Evolutionary conservation across 2,329 filamentous ascomycete genomes (phyloP), one percentile per base, ranked within the genome.

Genomic region (Alternaria ventricosa): DNA sequence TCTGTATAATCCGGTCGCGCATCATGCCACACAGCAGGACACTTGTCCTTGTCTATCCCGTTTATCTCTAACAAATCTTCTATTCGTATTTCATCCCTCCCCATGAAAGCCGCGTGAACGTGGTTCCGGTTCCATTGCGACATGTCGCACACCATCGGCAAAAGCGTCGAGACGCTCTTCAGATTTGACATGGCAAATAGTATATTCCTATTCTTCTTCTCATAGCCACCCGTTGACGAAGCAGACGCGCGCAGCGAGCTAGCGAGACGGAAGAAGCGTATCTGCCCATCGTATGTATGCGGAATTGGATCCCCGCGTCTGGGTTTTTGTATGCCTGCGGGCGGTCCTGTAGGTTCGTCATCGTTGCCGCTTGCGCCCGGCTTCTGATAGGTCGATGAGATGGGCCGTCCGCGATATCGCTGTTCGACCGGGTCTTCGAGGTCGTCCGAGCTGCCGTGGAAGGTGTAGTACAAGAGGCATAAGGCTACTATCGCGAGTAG

Each of bases 121-220:
- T 89, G 86, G 73, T 89, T 97, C 62, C 87, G 84, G 60, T 87
- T 85, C 78, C 89, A 86, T 22, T 79, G 79, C 7, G 89, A 90
- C 94, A 97, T 97, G 71, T 92, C 88, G 79, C 96, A 98, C 6
- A 94, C 93, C 75, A 97, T 84, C 0, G 94, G 93, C 30, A 97
- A 82, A 57, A 97, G 78, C 30, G 87, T 86, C 0, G 92, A 87
- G 15, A 89, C 88, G 75, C 92, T 96, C 77, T 87, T 87, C 55
- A 96, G 80, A 64, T 86, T 94, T 0, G 92, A 90, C 4, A 92
- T 89, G 5, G 90, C 90, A 76, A 97, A 97, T 4, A 97, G 79
- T 15, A 97, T 86, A 72, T 94, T 94, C 55, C 87, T 87, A 73
- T 92, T 92, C 41, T 81, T 75, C 30, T 76, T 66, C 57, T 82